phyloP scores from a whole-genome alignment of 163 green algal genomes.

The Chlamydomonas reinhardtii region DNA sequence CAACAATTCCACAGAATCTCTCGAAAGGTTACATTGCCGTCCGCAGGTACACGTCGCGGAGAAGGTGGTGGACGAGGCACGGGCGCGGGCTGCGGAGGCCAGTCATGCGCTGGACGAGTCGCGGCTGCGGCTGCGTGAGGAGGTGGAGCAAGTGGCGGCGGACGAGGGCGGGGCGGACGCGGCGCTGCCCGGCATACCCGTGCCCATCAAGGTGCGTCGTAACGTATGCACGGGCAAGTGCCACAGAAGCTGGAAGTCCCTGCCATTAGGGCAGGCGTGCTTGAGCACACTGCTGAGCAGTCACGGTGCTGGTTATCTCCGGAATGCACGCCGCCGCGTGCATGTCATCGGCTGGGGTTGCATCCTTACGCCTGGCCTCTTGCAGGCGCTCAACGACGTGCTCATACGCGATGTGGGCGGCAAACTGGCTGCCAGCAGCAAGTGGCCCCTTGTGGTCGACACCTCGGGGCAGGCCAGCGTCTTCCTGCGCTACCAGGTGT shows the following conservation, averaged over 20 bases:
- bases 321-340: too few species aligned
- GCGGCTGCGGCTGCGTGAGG: constrained; percentile 24
- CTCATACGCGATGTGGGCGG: constrained; percentile 66
- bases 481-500: constrained; percentile 67
- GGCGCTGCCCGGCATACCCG: constrained; percentile 42
- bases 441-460: constrained; percentile 67
- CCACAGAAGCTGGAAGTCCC: too few species aligned
- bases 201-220: constrained; percentile 56
- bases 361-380: too few species aligned
- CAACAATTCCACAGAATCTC: too few species aligned
- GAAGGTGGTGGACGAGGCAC: constrained; percentile 4
- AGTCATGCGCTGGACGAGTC: constrained; percentile 17
- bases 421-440: constrained; percentile 37
- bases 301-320: too few species aligned
- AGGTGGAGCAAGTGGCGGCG: constrained; percentile 34
- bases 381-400: constrained; percentile 68
- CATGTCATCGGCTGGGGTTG: too few species aligned
- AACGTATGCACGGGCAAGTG: too few species aligned
- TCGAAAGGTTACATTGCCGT: too few species aligned
- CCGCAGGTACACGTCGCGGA: constrained; percentile 26
- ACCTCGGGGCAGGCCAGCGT: constrained; percentile 58
- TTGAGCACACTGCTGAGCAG: too few species aligned
- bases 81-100: constrained; percentile 3
- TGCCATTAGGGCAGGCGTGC: too few species aligned
- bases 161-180: constrained; percentile 24